A percentile compares a stretch with the other conserved stretches of the same genome.
Conservation (phyloP, 768 basidiomycete genomes). For the Pisolithus sp. region DNA sequence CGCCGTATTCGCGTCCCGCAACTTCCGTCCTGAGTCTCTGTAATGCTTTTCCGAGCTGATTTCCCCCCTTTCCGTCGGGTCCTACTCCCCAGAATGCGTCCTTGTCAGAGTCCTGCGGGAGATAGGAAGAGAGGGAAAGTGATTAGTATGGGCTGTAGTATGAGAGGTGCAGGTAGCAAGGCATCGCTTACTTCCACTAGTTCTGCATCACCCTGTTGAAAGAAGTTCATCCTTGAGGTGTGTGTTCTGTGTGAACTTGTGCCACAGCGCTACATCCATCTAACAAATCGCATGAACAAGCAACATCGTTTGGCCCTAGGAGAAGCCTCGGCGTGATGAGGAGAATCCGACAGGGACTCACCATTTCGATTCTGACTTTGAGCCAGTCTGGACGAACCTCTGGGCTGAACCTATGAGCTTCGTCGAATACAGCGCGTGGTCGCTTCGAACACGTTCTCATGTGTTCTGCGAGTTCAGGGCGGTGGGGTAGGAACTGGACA, state of each 20-base stretch:
- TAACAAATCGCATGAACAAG: background rate
- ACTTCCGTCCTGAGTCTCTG: conserved; percentile 30
- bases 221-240: conserved; percentile 31
- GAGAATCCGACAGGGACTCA: conserved; percentile 2
- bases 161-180: background rate
- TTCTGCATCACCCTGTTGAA: conserved; percentile 31
- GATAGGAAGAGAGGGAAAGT: background rate
- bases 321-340: background rate
- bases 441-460: conserved; percentile 29
- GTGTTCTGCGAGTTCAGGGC: conserved; percentile 30
- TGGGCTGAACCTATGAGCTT: conserved; percentile 30
- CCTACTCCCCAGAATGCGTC: conserved; percentile 41
- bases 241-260: conserved; percentile 37
- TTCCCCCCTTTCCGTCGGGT: conserved; percentile 30
- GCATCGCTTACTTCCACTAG: conserved; percentile 32
- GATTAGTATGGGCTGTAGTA: background rate
- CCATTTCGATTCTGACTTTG: conserved; percentile 28
- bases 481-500: conserved; percentile 28
- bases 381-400: conserved; percentile 32
- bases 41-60: conserved; percentile 38
- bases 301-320: background rate
- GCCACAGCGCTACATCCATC: conserved; percentile 36
- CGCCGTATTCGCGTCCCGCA: conserved; percentile 16
- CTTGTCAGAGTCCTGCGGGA: conserved; percentile 20
- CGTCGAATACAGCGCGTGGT: conserved; percentile 28